phyloP scores from a whole-genome alignment of 805 yeast species.

The Maudiozyma barnettii region DNA sequence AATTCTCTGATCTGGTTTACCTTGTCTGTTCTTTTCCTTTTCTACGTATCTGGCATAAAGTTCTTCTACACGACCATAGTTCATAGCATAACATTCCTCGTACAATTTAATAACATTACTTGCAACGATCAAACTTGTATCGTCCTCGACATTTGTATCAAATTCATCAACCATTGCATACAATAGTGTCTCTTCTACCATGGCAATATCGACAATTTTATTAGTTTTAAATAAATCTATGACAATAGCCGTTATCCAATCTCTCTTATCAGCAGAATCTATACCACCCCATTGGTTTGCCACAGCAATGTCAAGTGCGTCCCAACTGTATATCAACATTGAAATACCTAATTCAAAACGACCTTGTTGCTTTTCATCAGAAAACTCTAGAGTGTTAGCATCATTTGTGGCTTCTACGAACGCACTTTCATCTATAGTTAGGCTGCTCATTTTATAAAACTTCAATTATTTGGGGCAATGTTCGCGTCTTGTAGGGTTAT shows the following conservation, averaged over 20 bases:
- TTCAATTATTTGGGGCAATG: neutral
- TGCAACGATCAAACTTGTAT: conserved; percentile 70
- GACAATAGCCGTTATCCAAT: conserved; percentile 82
- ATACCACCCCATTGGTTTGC: conserved; percentile 95
- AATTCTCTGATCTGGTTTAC: conserved; percentile 18
- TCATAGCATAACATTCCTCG: conserved; percentile 46
- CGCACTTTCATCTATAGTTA: conserved; percentile 34
- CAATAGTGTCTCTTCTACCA: conserved; percentile 74
- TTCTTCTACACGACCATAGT: conserved; percentile 48
- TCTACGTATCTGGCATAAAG: conserved; percentile 51
- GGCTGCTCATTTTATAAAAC: conserved; percentile 2
- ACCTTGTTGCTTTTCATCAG: conserved; percentile 62
- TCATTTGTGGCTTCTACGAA: conserved; percentile 46
- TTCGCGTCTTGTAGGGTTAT: no score
- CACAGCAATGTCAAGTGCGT: conserved; percentile 78
- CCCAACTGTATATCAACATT: conserved; percentile 88
- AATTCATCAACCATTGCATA: conserved; percentile 95
- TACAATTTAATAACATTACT: conserved; percentile 55
- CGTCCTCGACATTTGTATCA: conserved; percentile 81
- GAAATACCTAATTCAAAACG: conserved; percentile 89
- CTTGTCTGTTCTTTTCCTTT: conserved; percentile 35
- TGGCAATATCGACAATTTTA: conserved; percentile 59
- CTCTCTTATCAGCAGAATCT: conserved; percentile 81
- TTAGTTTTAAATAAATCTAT: conserved; percentile 64
- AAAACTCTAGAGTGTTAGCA: conserved; percentile 32